Evolutionary conservation across 163 green algal species (phyloP), one percentile per base, ranked within the genome.

Genomic region (Coccomyxa subellipsoidea): DNA sequence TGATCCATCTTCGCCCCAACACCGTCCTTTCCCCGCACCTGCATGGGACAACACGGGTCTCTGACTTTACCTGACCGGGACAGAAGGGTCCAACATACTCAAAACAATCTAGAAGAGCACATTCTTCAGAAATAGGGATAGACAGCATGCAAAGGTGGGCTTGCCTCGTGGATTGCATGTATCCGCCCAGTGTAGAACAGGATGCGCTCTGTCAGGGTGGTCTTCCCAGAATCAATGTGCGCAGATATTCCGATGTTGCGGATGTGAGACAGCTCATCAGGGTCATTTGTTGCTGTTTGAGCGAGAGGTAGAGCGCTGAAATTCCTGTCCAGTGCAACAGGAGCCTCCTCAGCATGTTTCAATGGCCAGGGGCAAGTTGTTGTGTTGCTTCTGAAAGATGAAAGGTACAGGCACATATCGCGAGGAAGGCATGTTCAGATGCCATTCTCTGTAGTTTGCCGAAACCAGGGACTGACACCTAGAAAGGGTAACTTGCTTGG

Each of bases 1-100:
- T 85, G 91, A 84, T 99, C 97, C 97, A 99, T 99, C 81, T 98
- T 99, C 31, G 97, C 97, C 4, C 97, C 97, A 53, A 99, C 96
- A 47, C 97, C 97, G 83, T 99, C 96, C 86, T 96, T 98, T 71
- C 96, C 96, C 31, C 93, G 87, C 78, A 99, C 95, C 93, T 97
- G 83, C 25, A 40, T 21, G 77, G 31, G 7, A 10, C 36, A 27
- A 32, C 27, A 73, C 47, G 47, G n/a, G n/a, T n/a, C n/a, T n/a
- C n/a, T n/a, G n/a, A n/a, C n/a, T n/a, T n/a, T n/a, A n/a, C n/a
- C n/a, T n/a, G n/a, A n/a, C n/a, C n/a, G n/a, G n/a, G n/a, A n/a
- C n/a, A n/a, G n/a, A n/a, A n/a, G n/a, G n/a, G n/a, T n/a, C n/a
- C n/a, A n/a, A n/a, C n/a, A n/a, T n/a, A n/a, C n/a, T n/a, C n/a